Base-by-base conservation (phyloP, 208 protist species). In the Acanthamoeba royreba region DNA sequence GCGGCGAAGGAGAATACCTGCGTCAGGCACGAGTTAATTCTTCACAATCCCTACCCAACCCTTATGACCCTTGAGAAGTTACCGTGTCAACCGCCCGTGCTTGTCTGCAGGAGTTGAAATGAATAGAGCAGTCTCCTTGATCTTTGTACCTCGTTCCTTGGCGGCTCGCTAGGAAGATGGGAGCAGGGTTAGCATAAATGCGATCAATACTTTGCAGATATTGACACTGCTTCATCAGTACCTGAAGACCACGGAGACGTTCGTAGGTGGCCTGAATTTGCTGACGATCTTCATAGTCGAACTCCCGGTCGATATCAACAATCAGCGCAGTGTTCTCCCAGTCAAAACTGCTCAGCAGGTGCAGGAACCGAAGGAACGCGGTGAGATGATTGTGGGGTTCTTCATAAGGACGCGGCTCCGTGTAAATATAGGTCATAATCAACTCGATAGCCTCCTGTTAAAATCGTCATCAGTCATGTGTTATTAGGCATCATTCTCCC, bases 271-370 rank as follows among this genome's bases (percentile, higher is more conserved):
- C 43, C 31, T 86, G 45, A 25, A 86, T 86, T 13, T 86, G 45
- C 77, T 86, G 42, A 22, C 42, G 25, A 31, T 86, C 46, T 19
- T 49, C 46, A 28, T 49, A 49, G 13, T 49, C 46, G 25, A 86
- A 58, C 43, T 86, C 77, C 5, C 31, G 19, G 31, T 86, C 77
- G 31, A 86, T 86, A 52, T 90, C 83, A 31, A 90, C 83, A 9
- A 90, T 40, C 0, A 90, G 83, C 4, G 83, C 52, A 13, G 45
- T 90, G 28, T 90, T n/a, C 83, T 58, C 83, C 83, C 83, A 90
- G 53, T 90, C 42, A 58, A 69, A 90, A 8, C 19, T 47, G 53
- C 38, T 47, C 8, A 90, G 38, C 31, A 90, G 83, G 31, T 90
- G 49, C 9, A 90, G 83, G 53, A 90, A 90, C 9, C 83, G 83